Evolutionary conservation across 2,329 filamentous ascomycete species (phyloP).

Genomic region (Pseudogymnoascus sp.): DNA sequence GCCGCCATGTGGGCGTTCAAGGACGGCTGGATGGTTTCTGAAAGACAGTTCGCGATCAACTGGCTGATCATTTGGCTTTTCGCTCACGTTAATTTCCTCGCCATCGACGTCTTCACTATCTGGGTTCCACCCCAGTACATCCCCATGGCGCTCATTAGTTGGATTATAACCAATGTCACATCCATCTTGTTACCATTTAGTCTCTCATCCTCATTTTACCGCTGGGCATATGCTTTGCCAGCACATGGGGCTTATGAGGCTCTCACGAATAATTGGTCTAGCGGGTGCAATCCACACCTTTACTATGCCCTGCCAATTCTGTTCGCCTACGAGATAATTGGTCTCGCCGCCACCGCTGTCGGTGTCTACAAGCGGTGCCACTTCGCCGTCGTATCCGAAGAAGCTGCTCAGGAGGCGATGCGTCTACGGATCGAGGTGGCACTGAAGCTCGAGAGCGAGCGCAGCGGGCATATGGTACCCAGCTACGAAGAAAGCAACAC

Average conservation of each 20-base stretch:
- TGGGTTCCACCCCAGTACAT: constrained; percentile 17
- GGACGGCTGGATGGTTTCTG: constrained; percentile 31
- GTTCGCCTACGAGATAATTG: constrained; percentile 31
- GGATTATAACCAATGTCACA: constrained; percentile 56
- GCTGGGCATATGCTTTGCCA: constrained; percentile 57
- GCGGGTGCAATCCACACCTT: constrained; percentile 29
- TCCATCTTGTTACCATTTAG: constrained; percentile 52
- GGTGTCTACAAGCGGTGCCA: constrained; percentile 28
- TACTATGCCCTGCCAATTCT: constrained; percentile 33
- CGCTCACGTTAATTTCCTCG: constrained; percentile 34
- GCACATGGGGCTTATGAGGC: constrained; percentile 44
- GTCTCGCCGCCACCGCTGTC: constrained; percentile 18
- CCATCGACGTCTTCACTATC: constrained; percentile 25
- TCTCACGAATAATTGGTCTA: constrained; percentile 33
- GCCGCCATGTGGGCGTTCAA: constrained; percentile 37
- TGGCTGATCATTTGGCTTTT: constrained; percentile 54
- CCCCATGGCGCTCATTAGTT: constrained; percentile 39
- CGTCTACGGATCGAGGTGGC: constrained; percentile 23
- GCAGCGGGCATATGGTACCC: constrained; percentile 8
- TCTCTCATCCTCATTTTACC: constrained; percentile 48
- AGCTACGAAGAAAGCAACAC: neutral
- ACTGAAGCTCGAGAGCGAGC: constrained; percentile 21
- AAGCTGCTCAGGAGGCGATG: constrained; percentile 20
- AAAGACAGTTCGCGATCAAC: constrained; percentile 50
- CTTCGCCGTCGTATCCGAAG: constrained; percentile 24